phyloP scores from a whole-genome alignment of 371 early-diverging fungal genomes.

The Nematocida parisii region DNA sequence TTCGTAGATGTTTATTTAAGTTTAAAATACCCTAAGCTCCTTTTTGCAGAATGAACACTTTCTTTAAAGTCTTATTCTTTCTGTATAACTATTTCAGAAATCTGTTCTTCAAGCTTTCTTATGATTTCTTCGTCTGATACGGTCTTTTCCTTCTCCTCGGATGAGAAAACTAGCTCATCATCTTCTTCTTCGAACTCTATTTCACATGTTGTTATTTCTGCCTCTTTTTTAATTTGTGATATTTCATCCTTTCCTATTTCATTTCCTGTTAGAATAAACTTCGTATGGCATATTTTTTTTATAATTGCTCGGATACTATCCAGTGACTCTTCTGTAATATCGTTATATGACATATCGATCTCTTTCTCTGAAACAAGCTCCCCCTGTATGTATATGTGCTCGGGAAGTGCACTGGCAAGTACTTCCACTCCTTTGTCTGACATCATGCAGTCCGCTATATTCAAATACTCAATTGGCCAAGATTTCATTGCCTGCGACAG shows the following conservation, averaged over 20 bases:
- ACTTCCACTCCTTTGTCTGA: conserved; percentile 61
- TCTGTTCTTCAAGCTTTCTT: conserved; percentile 19
- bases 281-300: conserved; percentile 41
- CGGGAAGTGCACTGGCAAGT: conserved; percentile 51
- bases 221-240: conserved; percentile 21
- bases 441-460: conserved; percentile 66
- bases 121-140: neutral
- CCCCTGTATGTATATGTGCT: conserved; percentile 25
- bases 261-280: conserved; percentile 67
- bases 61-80: neutral
- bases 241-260: conserved; percentile 59
- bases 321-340: conserved; percentile 62
- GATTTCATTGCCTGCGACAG: conserved; percentile 58
- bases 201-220: conserved; percentile 40
- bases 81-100: conserved; percentile 10
- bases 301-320: conserved; percentile 50
- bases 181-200: conserved; percentile 51
- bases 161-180: conserved; percentile 7
- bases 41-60: too few species aligned
- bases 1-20: too few species aligned
- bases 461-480: conserved; percentile 62
- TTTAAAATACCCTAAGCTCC: too few species aligned
- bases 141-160: conserved; percentile 17
- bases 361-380: conserved; percentile 56
- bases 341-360: conserved; percentile 69